Evolutionary conservation across 108 stramenopile species (phyloP), one percentile per base, ranked within the genome.

Genomic region (Nitzschia palea): DNA sequence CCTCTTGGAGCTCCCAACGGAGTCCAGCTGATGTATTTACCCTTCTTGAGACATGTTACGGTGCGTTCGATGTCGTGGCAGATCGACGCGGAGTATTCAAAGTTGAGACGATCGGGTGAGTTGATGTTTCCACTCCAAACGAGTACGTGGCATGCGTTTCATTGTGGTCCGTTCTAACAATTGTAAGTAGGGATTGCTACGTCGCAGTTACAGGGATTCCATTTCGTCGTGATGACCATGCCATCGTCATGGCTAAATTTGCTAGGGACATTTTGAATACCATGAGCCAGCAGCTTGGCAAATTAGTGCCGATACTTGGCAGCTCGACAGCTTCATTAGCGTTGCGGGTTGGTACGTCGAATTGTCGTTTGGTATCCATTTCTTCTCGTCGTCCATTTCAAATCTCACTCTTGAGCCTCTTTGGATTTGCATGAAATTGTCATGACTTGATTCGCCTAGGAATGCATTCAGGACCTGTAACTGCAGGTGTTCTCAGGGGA

Each of bases 21-120:
- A 9, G 8, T 8, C 55, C 55, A 10, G 55, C 29, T n/a, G 29
- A 56, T 9, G 55, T 56, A 29, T 56, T 56, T 18, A 31, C 25
- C 8, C 55, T 56, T 4, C 18, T 56, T 6, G 55, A 53, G 45
- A 8, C 45, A 8, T 56, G 9, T 9, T 32, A 56, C 9, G 29
- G 26, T 9, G 83, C 80, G 22, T 84, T 84, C 58, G 83, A 84
- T 51, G n/a, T 4, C 1, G 60, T 67, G 31, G 83, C 83, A 0
- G 48, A 59, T 14, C 26, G 61, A 31, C 61, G 71, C 32, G 67
- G 58, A 37, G 79, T 36, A 64, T 83, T 20, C n/a, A n/a, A n/a
- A n/a, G n/a, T n/a, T n/a, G n/a, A n/a, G n/a, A n/a, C n/a, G n/a
- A n/a, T n/a, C n/a, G n/a, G n/a, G n/a, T n/a, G n/a, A n/a, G n/a